These are phyloP conservation scores for Chalara sp. DNA, from an alignment of 2,329 filamentous ascomycete genomes.

Conservation along the genomic window DNA sequence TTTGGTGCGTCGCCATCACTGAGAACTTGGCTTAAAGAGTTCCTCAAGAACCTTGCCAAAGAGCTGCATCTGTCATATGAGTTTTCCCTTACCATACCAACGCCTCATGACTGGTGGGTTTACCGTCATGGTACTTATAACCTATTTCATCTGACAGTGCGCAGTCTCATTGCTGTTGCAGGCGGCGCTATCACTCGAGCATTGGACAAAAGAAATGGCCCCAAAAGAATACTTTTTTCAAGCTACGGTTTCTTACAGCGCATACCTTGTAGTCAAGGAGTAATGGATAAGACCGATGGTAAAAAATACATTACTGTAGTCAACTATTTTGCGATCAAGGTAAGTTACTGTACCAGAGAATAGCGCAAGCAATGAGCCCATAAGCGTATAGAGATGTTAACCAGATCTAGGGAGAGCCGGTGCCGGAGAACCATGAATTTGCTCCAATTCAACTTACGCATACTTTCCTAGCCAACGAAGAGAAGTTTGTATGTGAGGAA, in stretches of 20 bases:
- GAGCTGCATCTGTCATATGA: background rate
- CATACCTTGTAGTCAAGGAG: background rate
- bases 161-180: background rate
- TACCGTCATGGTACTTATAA: background rate
- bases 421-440: background rate
- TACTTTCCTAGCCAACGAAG: background rate
- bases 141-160: background rate
- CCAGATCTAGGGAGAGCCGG: background rate
- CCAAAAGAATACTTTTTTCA: background rate
- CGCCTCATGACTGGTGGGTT: background rate
- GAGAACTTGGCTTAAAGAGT: background rate
- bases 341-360: background rate
- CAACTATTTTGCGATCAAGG: slow-evolving; percentile 6
- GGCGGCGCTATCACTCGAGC: slow-evolving; percentile 1
- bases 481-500: slow-evolving; percentile 4
- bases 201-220: slow-evolving; percentile 4
- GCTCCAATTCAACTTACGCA: background rate
- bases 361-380: background rate
- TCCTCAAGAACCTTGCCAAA: background rate
- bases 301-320: slow-evolving; percentile 3
- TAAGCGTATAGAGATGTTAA: background rate
- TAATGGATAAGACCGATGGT: slow-evolving; percentile 1
- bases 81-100: background rate
- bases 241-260: slow-evolving; percentile 5
- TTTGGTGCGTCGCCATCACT: background rate